Percentiles rank a stretch among this genome's conserved stretches.
Evolutionary conservation across 352 stramenopile genomes (phyloP).

Genomic region (Globisporangium apiculatum): DNA sequence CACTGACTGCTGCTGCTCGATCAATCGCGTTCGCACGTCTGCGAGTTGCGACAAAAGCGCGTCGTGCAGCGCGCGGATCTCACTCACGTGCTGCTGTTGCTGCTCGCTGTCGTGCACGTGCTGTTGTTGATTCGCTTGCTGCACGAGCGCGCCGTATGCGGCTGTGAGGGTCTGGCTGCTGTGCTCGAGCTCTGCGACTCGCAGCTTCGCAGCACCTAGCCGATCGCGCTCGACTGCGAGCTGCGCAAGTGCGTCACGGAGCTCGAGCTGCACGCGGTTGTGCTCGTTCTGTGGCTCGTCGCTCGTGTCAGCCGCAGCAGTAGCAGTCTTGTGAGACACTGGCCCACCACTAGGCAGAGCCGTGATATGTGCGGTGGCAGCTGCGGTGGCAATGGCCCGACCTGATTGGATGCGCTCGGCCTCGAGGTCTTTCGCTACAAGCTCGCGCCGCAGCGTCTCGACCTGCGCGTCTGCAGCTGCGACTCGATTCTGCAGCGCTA

Average conservation of each 20-base stretch:
- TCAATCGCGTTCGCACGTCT: constrained; percentile 22
- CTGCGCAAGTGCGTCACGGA: constrained; percentile 7
- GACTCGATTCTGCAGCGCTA: constrained; percentile 12
- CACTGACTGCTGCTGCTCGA: constrained; percentile 8
- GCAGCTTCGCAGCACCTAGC: constrained; percentile 14
- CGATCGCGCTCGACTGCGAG: constrained; percentile 29
- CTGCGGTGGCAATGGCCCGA: constrained; percentile 6
- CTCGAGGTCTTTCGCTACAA: constrained; percentile 37
- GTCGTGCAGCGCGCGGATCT: constrained; percentile 34
- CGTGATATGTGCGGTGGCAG: constrained; percentile 23
- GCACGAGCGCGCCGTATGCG: constrained; percentile 5
- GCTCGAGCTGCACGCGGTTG: constrained; percentile 13
- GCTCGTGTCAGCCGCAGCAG: constrained; percentile 16
- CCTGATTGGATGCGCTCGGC: constrained; percentile 18
- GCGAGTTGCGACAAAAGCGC: constrained; percentile 31
- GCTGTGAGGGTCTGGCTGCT: constrained; percentile 8
- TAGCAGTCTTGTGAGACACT: too few species aligned
- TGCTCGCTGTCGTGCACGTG: too few species aligned
- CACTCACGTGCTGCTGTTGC: not conserved
- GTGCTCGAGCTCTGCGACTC: constrained; percentile 15
- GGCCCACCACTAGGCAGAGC: too few species aligned
- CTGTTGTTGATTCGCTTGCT: constrained; percentile 5
- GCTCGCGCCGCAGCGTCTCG: constrained; percentile 30
- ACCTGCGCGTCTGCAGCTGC: constrained; percentile 16
- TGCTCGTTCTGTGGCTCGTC: constrained; percentile 14